Evolutionary conservation across 805 yeast species (phyloP).

Genomic region (Hanseniaspora osmophila): DNA sequence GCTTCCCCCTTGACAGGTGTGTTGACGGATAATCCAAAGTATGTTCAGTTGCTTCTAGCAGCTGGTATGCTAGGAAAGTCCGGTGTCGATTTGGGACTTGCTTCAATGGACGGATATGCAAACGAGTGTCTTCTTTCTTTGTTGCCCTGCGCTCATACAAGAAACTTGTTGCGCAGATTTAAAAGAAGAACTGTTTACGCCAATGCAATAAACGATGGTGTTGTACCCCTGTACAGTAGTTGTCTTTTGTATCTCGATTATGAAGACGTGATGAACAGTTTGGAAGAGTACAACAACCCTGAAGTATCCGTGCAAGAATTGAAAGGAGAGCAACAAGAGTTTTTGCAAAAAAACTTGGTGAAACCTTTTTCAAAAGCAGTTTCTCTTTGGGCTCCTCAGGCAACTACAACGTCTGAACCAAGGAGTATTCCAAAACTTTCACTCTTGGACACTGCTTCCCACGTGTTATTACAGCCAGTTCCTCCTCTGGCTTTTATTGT

Average conservation of each 20-base stretch:
- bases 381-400: constrained; percentile 28
- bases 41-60: constrained; percentile 51
- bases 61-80: constrained; percentile 71
- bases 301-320: constrained; percentile 2
- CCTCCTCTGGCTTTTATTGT: constrained; percentile 48
- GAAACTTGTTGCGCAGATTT: constrained; percentile 40
- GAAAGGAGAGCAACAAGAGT: constrained; percentile 8
- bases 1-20: constrained; percentile 71
- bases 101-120: constrained; percentile 28
- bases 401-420: constrained; percentile 10
- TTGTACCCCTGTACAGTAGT: constrained; percentile 65
- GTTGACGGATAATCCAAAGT: constrained; percentile 64
- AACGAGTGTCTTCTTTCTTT: constrained; percentile 25
- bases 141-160: constrained; percentile 58
- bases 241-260: constrained; percentile 57
- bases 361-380: constrained; percentile 34
- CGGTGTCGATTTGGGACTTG: constrained; percentile 61
- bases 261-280: constrained; percentile 28
- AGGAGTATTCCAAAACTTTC: constrained; percentile 46
- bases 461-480: constrained; percentile 53
- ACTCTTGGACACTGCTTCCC: constrained; percentile 53
- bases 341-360: constrained; percentile 17
- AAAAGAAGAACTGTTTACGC: constrained; percentile 60
- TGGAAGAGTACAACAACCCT: constrained; percentile 11
- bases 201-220: constrained; percentile 65